Conservation (phyloP, 192 early-diverging fungal species). For the Coemansia umbellata region DNA sequence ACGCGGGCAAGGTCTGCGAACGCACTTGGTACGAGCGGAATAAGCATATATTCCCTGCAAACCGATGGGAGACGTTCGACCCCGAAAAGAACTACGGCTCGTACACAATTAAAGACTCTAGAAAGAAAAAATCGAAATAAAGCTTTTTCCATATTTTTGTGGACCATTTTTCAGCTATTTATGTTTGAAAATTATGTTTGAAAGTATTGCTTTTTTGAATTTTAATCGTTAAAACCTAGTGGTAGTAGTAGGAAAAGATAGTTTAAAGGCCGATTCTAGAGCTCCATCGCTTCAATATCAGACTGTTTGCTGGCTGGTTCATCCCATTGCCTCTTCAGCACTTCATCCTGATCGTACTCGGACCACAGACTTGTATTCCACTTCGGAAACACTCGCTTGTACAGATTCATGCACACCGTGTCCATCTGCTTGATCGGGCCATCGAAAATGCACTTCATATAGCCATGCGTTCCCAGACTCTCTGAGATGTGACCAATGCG, state of each 20-base stretch:
- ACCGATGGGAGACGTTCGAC: slow-evolving; percentile 90
- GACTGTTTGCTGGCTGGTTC: slow-evolving; percentile 3
- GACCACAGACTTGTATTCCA: slow-evolving; percentile 72
- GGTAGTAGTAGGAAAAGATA: neutral
- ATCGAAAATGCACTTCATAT: slow-evolving; percentile 94
- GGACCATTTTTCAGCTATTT: neutral
- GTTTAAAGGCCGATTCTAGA: neutral
- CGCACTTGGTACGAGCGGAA: slow-evolving; percentile 86
- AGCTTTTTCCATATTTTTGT: neutral
- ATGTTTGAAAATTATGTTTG: neutral
- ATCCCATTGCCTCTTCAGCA: slow-evolving; percentile 22
- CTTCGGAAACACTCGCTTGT: slow-evolving; percentile 95
- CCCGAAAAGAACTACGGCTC: slow-evolving; percentile 65
- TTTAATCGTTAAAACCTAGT: too few relatives aligned
- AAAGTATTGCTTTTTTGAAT: too few relatives aligned
- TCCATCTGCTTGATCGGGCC: slow-evolving; percentile 87
- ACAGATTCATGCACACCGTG: slow-evolving; percentile 93
- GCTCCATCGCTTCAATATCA: slow-evolving; percentile 26
- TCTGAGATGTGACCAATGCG: slow-evolving; percentile 90
- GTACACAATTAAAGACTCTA: slow-evolving; percentile 43
- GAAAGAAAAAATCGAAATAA: neutral
- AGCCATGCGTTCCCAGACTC: slow-evolving; percentile 93
- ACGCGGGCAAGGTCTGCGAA: slow-evolving; percentile 92
- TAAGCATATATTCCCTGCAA: slow-evolving; percentile 95
- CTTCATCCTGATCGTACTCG: slow-evolving; percentile 24